phyloP scores from a whole-genome alignment of 345 rosid species.

The sweet orange (Citrus sinensis) region DVS_A1.0 CM039164.1:21827001-21827500 shows the following conservation, averaged over 20 bases:
- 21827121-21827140: not conserved
- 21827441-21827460: too few relatives aligned
- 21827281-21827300: not conserved
- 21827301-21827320: not conserved
- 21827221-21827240: constrained; percentile 5
- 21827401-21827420: too few relatives aligned
- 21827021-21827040: not conserved
- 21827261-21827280: not conserved
- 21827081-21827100: too few relatives aligned
- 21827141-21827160: not conserved
- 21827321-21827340: not conserved
- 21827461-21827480: too few relatives aligned
- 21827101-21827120: not conserved
- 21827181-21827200: too few relatives aligned
- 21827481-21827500: too few relatives aligned
- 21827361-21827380: not conserved
- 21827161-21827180: too few relatives aligned
- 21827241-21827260: not conserved
- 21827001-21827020: not conserved
- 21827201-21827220: constrained; percentile 2
- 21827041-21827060: constrained; percentile 2
- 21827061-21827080: not conserved
- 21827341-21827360: not conserved
- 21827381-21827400: too few relatives aligned
- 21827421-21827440: too few relatives aligned